phyloP scores from a whole-genome alignment of 192 early-diverging fungal genomes.

The Entrophospora sp. region DNA sequence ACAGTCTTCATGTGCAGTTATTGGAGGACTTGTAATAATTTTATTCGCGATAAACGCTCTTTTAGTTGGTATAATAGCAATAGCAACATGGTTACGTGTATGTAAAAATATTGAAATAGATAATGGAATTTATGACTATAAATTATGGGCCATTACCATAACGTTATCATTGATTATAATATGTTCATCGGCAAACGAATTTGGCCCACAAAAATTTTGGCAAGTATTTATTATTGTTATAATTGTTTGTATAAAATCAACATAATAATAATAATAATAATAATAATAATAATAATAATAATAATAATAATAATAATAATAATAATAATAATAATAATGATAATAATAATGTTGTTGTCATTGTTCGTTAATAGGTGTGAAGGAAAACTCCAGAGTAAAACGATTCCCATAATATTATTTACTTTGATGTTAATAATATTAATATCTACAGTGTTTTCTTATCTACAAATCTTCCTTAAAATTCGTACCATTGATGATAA shows the following conservation, averaged over 20 bases:
- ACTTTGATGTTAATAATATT: too few relatives aligned
- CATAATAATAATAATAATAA: too few relatives aligned
- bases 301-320: too few relatives aligned
- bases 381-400: too few relatives aligned
- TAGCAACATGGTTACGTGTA: neutral
- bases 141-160: neutral
- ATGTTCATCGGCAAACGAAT: neutral
- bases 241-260: neutral
- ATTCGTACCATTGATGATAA: neutral
- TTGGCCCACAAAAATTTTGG: slow-evolving; percentile 2
- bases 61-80: neutral
- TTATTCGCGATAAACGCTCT: neutral
- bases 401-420: too few relatives aligned
- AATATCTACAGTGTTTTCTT: neutral
- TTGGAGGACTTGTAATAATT: neutral
- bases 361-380: too few relatives aligned
- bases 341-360: too few relatives aligned
- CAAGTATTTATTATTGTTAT: neutral
- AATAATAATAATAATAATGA: too few relatives aligned
- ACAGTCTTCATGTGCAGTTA: neutral
- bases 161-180: neutral
- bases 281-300: too few relatives aligned
- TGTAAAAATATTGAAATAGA: neutral
- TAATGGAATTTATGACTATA: neutral
- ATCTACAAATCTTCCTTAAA: neutral